These are phyloP conservation scores for Lachnellula subtilissima DNA, from an alignment of 2,329 filamentous ascomycete genomes.

Conservation along the genomic window DNA sequence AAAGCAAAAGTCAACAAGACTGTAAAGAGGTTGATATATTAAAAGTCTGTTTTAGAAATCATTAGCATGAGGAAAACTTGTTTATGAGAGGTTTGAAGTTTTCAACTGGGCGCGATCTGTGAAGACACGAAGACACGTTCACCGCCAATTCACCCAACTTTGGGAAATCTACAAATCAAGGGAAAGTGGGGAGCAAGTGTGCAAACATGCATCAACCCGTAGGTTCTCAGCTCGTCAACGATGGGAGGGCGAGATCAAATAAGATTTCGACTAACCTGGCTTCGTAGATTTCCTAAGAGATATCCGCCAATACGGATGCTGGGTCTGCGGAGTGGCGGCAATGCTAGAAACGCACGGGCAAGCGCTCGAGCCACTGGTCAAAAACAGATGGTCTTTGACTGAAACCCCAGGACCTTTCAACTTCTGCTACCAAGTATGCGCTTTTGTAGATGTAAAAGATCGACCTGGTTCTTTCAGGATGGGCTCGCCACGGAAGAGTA, in stretches of 20 bases:
- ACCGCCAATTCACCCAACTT: conserved; percentile 25
- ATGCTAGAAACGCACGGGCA: conserved; percentile 27
- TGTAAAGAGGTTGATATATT: background rate
- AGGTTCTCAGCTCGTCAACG: conserved; percentile 18
- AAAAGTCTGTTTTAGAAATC: too few species aligned
- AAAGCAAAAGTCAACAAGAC: background rate
- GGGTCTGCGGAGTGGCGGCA: conserved; percentile 21
- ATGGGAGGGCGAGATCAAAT: conserved; percentile 14
- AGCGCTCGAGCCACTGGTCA: conserved; percentile 20
- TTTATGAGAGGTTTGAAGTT: background rate
- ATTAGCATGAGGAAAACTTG: too few species aligned
- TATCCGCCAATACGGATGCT: conserved; percentile 28
- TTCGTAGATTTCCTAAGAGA: conserved; percentile 15
- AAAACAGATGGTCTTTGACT: conserved; percentile 14
- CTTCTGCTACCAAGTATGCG: conserved; percentile 4
- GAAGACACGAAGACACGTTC: conserved; percentile 6
- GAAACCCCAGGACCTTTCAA: conserved; percentile 14
- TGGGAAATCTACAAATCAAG: conserved; percentile 7
- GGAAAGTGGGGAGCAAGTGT: conserved; percentile 15
- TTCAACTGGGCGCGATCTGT: background rate
- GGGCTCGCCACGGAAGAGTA: background rate
- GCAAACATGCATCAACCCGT: conserved; percentile 27
- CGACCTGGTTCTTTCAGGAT: too few species aligned
- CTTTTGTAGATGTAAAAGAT: too few species aligned
- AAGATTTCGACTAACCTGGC: conserved; percentile 18